Conservation (phyloP, 768 basidiomycete species). For the Mycena venus region DNA sequence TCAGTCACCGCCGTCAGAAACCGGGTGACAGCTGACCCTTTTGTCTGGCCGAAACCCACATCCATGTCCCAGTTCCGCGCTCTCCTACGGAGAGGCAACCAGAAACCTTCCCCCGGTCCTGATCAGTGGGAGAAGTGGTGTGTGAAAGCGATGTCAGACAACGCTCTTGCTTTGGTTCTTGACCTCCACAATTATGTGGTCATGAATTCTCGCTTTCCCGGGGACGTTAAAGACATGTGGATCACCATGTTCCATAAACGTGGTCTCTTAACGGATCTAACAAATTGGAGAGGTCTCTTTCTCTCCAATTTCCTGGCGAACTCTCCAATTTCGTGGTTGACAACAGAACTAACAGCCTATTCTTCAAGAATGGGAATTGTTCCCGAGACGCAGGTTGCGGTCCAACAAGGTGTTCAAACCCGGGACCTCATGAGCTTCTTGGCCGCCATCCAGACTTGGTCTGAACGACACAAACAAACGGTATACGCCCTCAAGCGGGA, state of each 20-base stretch:
- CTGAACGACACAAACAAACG: constrained; percentile 33
- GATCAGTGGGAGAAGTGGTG: constrained; percentile 54
- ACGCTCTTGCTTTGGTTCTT: constrained; percentile 35
- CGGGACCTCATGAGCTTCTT: constrained; percentile 41
- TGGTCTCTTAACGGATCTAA: constrained; percentile 1
- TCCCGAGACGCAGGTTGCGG: constrained; percentile 42
- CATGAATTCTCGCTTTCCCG: constrained; percentile 40
- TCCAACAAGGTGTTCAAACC: constrained; percentile 43
- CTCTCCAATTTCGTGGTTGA: constrained; percentile 42
- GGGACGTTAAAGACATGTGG: constrained; percentile 37
- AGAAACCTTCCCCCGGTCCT: constrained; percentile 45
- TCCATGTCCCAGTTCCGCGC: constrained; percentile 34
- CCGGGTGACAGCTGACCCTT: constrained; percentile 32
- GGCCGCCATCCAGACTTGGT: constrained; percentile 37
- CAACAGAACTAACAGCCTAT: constrained; percentile 38
- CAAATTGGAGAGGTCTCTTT: constrained; percentile 28
- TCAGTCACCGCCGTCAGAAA: constrained; percentile 27
- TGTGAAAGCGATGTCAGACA: constrained; percentile 40
- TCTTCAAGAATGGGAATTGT: constrained; percentile 32
- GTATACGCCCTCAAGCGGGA: constrained; percentile 42
- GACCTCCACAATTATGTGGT: constrained; percentile 45
- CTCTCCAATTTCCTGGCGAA: constrained; percentile 44
- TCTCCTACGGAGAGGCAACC: constrained; percentile 43
- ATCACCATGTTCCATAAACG: constrained; percentile 46
- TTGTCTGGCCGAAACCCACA: constrained; percentile 38